Evolutionary conservation across 2,329 filamentous ascomycete genomes (phyloP), one percentile per base, ranked within the genome.

Genomic region (Scolecobasidium constrictum): DNA sequence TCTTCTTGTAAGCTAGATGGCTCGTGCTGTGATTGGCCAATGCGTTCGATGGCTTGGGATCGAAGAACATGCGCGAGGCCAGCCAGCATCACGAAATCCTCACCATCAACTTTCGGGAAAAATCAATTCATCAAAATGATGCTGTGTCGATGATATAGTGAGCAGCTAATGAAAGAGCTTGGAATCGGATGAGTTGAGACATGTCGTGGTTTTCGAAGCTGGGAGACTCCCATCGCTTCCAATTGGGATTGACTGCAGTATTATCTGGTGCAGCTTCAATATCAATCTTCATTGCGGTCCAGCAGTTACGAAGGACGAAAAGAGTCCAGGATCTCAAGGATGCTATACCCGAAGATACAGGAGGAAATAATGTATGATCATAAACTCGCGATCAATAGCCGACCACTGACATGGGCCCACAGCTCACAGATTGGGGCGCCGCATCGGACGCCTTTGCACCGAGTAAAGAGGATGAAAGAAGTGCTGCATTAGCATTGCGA

Each of bases 221-320:
- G 9, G 26, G 9, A 31, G 26, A 31, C 26, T 69, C 65, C 33
- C 69, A 69, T 54, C 60, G 64, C 52, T 60, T 67, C 34, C 84
- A 87, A 58, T 66, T 92, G 26, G 73, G 78, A 15, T 75, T 80
- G 3, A 86, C 84, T 0, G 85, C 85, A 2, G 66, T 85, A 17
- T 58, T 70, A 7, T 71, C 69, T 4, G 65, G 65, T 9, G 62
- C 64, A 5, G 53, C 72, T 4, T 67, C 71, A 19, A 67, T 63
- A 18, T 38, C 28, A 13, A 35, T 35, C n/a, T 18, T 44, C 3
- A 19, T 46, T 4, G 35, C 21, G 18, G 35, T 37, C 42, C 75
- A 79, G 53, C 66, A 72, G 42, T 65, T 72, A 26, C 67, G 65
- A 49, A 65, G 73, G 45, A 68, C 67, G 53, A 71, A 73, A 50